Evolutionary conservation across 2,329 filamentous ascomycete species (phyloP).

Genomic region (Talaromyces sp.): DNA sequence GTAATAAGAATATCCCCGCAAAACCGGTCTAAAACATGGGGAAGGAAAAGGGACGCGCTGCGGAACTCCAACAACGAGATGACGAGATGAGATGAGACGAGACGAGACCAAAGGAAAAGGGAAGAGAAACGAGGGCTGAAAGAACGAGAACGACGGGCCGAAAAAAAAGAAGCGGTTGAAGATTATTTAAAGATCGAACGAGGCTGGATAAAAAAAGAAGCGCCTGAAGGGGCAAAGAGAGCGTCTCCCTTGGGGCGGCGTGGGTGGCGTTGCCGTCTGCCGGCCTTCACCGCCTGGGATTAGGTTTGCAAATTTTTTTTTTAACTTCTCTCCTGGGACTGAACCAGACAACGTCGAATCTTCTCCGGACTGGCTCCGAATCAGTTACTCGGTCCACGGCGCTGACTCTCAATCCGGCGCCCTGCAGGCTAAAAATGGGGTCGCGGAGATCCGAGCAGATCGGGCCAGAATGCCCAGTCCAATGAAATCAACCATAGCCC

Average conservation of each 20-base stretch:
- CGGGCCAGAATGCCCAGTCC: not conserved
- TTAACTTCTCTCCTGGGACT: too few species aligned
- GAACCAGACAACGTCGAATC: too few species aligned
- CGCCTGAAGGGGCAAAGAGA: not conserved
- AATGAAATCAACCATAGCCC: not conserved
- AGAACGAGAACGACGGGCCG: not conserved
- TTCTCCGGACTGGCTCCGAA: too few species aligned
- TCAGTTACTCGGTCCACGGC: too few species aligned
- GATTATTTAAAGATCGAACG: not conserved
- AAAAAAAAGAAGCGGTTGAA: not conserved
- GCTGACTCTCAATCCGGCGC: not conserved
- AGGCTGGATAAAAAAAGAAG: not conserved
- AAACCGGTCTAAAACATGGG: conserved; percentile 12
- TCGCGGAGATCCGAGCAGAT: not conserved
- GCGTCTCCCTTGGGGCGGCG: not conserved
- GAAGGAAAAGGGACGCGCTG: conserved; percentile 12
- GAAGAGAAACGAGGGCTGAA: not conserved
- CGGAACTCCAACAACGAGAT: conserved; percentile 8
- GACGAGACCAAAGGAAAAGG: not conserved
- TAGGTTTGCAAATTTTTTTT: not conserved
- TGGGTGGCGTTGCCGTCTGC: not conserved
- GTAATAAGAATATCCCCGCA: conserved; percentile 5
- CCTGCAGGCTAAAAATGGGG: not conserved
- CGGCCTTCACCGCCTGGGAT: not conserved
- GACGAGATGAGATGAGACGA: not conserved